Evolutionary conservation across 495 filamentous ascomycete species (phyloP).

Genomic region (Penicillium lagena): DNA sequence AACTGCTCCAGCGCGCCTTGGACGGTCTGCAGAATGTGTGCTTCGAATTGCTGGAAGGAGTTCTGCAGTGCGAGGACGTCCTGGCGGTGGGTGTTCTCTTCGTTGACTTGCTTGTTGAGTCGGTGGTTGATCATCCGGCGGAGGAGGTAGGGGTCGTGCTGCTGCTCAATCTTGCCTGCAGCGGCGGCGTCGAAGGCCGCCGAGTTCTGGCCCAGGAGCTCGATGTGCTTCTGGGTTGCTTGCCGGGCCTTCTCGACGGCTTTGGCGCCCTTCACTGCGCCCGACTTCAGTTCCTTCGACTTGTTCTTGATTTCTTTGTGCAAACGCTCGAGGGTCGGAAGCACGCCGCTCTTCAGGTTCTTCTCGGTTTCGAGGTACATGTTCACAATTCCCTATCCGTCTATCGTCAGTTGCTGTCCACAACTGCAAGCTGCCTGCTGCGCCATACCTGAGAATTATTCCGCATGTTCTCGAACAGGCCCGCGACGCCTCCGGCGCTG

Average conservation of each 20-base stretch:
- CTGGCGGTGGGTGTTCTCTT: constrained; percentile 91
- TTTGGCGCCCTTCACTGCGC: constrained; percentile 83
- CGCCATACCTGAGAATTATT: constrained; percentile 72
- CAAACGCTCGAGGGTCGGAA: constrained; percentile 82
- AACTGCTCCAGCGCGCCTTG: constrained; percentile 78
- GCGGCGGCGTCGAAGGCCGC: constrained; percentile 66
- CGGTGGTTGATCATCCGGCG: constrained; percentile 75
- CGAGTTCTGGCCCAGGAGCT: constrained; percentile 79
- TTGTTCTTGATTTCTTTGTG: constrained; percentile 97
- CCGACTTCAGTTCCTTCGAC: constrained; percentile 74
- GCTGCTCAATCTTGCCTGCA: constrained; percentile 53
- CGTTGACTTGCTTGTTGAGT: constrained; percentile 81
- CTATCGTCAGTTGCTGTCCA: background rate
- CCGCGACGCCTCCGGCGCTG: constrained; percentile 72
- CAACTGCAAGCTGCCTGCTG: background rate
- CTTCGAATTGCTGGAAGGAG: constrained; percentile 82
- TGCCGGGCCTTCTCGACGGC: constrained; percentile 84
- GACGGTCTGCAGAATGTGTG: constrained; percentile 74
- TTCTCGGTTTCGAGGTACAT: constrained; percentile 85
- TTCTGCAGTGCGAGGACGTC: constrained; percentile 85
- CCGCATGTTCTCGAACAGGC: constrained; percentile 88
- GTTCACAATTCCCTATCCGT: constrained; percentile 64
- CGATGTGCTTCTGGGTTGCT: constrained; percentile 89
- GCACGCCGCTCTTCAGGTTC: constrained; percentile 71
- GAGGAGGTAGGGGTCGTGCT: constrained; percentile 83